These are phyloP conservation scores for Magnusiomyces suaveolens DNA, from an alignment of 1,139 yeast genomes.

Conservation along the genomic window DNA sequence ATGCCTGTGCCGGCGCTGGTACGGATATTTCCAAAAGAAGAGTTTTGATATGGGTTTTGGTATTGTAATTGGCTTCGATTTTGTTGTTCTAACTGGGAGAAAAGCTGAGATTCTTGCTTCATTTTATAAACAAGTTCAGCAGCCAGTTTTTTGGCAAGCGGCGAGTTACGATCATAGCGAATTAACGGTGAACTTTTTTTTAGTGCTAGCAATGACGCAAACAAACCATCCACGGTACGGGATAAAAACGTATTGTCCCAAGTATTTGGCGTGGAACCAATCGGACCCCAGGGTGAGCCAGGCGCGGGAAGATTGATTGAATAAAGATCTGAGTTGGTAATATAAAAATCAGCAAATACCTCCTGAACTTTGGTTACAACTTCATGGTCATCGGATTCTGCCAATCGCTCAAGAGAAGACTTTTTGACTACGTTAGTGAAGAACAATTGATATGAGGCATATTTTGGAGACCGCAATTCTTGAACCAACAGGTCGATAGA, in stretches of 20 bases:
- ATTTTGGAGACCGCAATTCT: constrained; percentile 72
- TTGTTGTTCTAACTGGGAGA: constrained; percentile 24
- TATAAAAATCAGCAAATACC: constrained; percentile 71
- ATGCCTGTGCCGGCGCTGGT: neutral
- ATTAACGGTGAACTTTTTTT: constrained; percentile 57
- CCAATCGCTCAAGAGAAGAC: constrained; percentile 70
- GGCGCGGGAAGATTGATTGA: constrained; percentile 34
- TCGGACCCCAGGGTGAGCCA: constrained; percentile 14
- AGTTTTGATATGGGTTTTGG: neutral
- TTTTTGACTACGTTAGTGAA: constrained; percentile 70
- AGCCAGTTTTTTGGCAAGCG: constrained; percentile 56
- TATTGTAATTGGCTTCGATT: neutral
- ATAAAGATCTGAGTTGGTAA: constrained; percentile 62
- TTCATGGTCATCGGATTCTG: constrained; percentile 85
- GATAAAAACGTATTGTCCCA: constrained; percentile 46
- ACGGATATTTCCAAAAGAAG: neutral
- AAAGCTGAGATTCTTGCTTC: constrained; percentile 42
- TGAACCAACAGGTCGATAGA: constrained; percentile 49
- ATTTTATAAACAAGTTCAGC: constrained; percentile 43
- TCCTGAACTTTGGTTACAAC: constrained; percentile 68
- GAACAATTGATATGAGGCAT: constrained; percentile 61
- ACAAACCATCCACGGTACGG: constrained; percentile 43
- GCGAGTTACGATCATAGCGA: constrained; percentile 60
- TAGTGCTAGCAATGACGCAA: constrained; percentile 61
- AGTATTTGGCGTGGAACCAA: constrained; percentile 23